Conservation (phyloP, 208 protist species). For the Trypanosoma melophagium region DNA sequence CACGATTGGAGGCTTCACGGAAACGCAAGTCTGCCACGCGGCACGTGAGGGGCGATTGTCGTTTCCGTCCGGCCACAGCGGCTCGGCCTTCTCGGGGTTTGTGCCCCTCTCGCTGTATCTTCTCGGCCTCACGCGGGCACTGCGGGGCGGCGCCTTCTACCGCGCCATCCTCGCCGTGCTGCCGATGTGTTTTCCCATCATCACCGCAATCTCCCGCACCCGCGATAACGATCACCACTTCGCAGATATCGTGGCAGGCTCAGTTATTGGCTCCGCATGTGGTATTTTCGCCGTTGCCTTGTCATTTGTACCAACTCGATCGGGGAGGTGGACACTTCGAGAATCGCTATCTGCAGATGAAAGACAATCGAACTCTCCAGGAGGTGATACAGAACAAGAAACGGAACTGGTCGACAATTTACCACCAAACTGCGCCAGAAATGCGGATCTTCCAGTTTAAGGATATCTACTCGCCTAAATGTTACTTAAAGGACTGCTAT, state of each 20-base stretch:
- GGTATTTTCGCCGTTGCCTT: slow-evolving; percentile 36
- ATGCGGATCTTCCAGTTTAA: too few relatives aligned
- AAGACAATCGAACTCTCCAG: too few relatives aligned
- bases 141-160: slow-evolving; percentile 7
- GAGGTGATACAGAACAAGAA: too few relatives aligned
- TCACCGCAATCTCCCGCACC: slow-evolving; percentile 40
- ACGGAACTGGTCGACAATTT: too few relatives aligned
- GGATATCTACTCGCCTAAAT: too few relatives aligned
- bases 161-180: slow-evolving; percentile 9
- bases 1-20: slow-evolving; percentile 12
- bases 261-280: slow-evolving; percentile 31
- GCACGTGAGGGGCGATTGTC: slow-evolving; percentile 38
- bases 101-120: slow-evolving; percentile 41
- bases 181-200: slow-evolving; percentile 24
- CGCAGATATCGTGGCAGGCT: slow-evolving; percentile 39
- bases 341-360: too few relatives aligned
- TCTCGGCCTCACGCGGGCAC: slow-evolving; percentile 21
- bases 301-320: slow-evolving; percentile 4
- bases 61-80: slow-evolving; percentile 75
- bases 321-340: not conserved
- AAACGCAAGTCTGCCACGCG: slow-evolving; percentile 37
- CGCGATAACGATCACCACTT: slow-evolving; percentile 51
- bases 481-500: too few relatives aligned
- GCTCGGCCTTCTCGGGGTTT: slow-evolving; percentile 47
- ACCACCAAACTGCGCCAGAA: too few relatives aligned